Evolutionary conservation across 2,329 filamentous ascomycete genomes (phyloP).

Genomic region (Fusarium haematococcum): DNA sequence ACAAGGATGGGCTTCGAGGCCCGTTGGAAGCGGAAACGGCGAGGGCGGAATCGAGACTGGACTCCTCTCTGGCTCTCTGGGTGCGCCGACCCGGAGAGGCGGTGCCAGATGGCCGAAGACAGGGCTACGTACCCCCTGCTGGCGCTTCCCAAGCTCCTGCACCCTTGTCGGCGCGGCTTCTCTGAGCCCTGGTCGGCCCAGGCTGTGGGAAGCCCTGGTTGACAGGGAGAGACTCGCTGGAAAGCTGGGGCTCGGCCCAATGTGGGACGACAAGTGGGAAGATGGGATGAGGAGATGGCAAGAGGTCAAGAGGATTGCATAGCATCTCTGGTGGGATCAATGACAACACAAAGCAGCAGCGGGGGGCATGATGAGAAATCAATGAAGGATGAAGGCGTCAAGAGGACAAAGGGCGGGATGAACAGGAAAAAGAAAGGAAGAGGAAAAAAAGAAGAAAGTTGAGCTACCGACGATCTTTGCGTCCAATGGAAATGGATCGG

Average conservation of each 20-base stretch:
- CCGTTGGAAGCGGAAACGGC: not conserved
- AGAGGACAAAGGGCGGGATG: not conserved
- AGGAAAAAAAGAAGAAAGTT: constrained; percentile 1
- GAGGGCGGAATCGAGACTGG: constrained; percentile 25
- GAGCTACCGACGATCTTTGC: constrained; percentile 29
- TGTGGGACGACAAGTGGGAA: constrained; percentile 22
- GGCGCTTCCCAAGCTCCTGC: constrained; percentile 21
- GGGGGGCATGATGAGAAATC: constrained; percentile 1
- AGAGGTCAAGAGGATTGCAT: constrained; percentile 10
- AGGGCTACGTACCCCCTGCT: constrained; percentile 39
- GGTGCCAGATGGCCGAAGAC: constrained; percentile 36
- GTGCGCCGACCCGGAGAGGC: constrained; percentile 32
- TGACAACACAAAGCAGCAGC: constrained; percentile 1
- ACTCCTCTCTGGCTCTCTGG: not conserved
- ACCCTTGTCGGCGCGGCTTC: constrained; percentile 25
- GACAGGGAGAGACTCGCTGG: constrained; percentile 14
- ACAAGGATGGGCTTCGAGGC: constrained; percentile 15
- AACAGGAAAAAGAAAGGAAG: constrained; percentile 3
- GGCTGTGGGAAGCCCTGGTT: constrained; percentile 22
- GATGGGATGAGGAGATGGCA: constrained; percentile 21
- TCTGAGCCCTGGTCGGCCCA: constrained; percentile 5
- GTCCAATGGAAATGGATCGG: constrained; percentile 26
- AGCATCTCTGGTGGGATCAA: not conserved
- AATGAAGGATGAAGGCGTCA: constrained; percentile 25
- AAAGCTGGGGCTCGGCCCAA: constrained; percentile 23